These are phyloP conservation scores for Naumovozyma dairenensis DNA, from an alignment of 805 yeast species.

Conservation along the genomic window DNA sequence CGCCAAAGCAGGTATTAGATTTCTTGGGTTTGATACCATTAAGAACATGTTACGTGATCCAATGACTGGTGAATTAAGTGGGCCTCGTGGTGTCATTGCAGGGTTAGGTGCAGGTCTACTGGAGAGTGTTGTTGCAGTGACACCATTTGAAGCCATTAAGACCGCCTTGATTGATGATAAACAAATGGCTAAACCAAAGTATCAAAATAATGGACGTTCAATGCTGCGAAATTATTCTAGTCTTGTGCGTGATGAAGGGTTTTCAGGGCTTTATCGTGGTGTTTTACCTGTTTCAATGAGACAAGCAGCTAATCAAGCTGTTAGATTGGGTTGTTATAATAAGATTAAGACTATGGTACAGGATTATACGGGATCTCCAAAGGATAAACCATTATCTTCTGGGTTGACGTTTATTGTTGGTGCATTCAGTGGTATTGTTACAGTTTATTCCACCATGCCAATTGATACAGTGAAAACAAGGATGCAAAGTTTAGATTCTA, in stretches of 20 bases:
- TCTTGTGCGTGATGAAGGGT: conserved; percentile 67
- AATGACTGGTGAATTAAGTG: conserved; percentile 71
- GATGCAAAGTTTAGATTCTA: conserved; percentile 88
- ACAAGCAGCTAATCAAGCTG: conserved; percentile 94
- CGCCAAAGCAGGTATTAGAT: conserved; percentile 90
- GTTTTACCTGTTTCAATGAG: conserved; percentile 87
- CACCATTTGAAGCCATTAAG: conserved; percentile 94
- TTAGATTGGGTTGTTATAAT: conserved; percentile 86
- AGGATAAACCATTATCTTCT: conserved; percentile 66
- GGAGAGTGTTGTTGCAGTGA: conserved; percentile 87
- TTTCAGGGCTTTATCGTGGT: conserved; percentile 80
- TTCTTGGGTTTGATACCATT: conserved; percentile 84
- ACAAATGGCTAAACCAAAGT: conserved; percentile 65
- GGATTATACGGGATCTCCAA: conserved; percentile 53
- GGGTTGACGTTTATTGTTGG: conserved; percentile 81
- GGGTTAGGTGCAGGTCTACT: conserved; percentile 96
- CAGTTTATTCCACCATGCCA: conserved; percentile 92
- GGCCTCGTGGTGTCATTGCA: conserved; percentile 86
- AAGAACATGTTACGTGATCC: conserved; percentile 69
- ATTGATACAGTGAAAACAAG: conserved; percentile 92
- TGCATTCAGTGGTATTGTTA: conserved; percentile 78
- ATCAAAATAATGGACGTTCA: conserved; percentile 52
- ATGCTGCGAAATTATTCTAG: conserved; percentile 36
- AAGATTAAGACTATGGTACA: conserved; percentile 74
- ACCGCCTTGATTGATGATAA: conserved; percentile 93